Conservation (phyloP, 208 protist genomes). For the Trypanosoma mega region DNA sequence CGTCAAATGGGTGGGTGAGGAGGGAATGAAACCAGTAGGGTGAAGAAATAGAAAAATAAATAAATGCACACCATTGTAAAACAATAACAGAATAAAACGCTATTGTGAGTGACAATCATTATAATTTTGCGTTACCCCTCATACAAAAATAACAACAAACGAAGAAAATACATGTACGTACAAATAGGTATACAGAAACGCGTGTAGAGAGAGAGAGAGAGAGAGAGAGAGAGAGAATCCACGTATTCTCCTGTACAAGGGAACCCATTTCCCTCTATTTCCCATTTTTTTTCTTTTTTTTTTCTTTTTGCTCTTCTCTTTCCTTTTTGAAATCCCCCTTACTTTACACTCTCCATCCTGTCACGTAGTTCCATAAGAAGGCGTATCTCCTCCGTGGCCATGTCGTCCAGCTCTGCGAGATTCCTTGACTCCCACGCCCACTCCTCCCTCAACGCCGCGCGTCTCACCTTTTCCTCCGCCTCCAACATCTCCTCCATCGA, state of each 20-base stretch:
- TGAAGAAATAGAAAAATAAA: too few relatives aligned
- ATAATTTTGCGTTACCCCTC: background rate
- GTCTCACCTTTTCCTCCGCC: background rate
- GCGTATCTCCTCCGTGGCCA: background rate
- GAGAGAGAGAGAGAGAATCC: too few relatives aligned
- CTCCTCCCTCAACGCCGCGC: background rate
- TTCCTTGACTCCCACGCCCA: conserved; percentile 12
- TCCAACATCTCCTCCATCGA: background rate
- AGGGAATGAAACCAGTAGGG: too few relatives aligned
- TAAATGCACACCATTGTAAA: too few relatives aligned
- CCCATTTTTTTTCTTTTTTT: too few relatives aligned
- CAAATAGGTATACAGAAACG: background rate
- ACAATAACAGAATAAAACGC: too few relatives aligned
- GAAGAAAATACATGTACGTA: background rate
- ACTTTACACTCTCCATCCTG: background rate
- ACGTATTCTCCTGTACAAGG: too few relatives aligned
- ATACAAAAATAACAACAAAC: background rate
- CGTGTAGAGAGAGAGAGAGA: too few relatives aligned
- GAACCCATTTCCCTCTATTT: too few relatives aligned
- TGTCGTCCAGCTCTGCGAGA: conserved; percentile 12
- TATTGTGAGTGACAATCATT: background rate
- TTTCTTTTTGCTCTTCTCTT: too few relatives aligned
- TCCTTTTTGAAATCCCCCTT: too few relatives aligned
- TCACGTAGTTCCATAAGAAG: background rate
- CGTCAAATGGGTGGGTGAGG: too few relatives aligned